Evolutionary conservation across 2,329 filamentous ascomycete genomes (phyloP), one percentile per base, ranked within the genome.

Genomic region (Epichloe sibirici): DNA sequence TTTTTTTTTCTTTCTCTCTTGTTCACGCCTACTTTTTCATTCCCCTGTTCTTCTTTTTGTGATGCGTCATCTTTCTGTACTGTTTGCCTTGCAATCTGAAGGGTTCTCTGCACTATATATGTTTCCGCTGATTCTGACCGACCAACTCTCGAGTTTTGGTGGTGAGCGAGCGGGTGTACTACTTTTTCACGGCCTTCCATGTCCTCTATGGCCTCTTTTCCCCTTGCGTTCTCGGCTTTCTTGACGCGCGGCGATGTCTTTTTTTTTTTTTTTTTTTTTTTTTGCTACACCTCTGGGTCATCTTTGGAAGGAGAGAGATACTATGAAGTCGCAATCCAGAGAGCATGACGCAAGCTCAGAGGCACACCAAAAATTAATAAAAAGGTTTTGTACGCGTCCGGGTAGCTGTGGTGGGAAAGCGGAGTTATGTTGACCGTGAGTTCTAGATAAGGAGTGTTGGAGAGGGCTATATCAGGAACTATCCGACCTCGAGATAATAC

Each of bases 161-260:
- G 58, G 60, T 62, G 59, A 61, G 59, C 57, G 51, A 65, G 63
- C 59, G 62, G 61, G 60, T 68, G 66, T 67, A 67, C 65, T 65
- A 66, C 63, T 67, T 62, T 57, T 63, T 39, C 56, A 61, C 58
- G 63, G 63, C 60, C 58, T 62, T 62, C 46, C 53, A 60, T 63
- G 60, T 65, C 59, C 60, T 61, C 56, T 37, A 63, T 58, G 59
- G 57, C 54, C 55, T 57, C 57, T 57, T 34, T 45, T 35, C 34
- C 21, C 17, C 28, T 21, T 51, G 56, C 54, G 38, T 40, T 49
- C 42, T 59, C 57, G 45, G 39, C 52, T 56, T 53, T 61, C 51
- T 56, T 49, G 28, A 42, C 44, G 48, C 13, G 25, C 54, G 50
- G 51, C 53, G 51, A 45, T 21, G 25, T n/a, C n/a, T 13, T 28